Conservation (phyloP, 805 yeast genomes). For the Candida arabinofermentans region DNA sequence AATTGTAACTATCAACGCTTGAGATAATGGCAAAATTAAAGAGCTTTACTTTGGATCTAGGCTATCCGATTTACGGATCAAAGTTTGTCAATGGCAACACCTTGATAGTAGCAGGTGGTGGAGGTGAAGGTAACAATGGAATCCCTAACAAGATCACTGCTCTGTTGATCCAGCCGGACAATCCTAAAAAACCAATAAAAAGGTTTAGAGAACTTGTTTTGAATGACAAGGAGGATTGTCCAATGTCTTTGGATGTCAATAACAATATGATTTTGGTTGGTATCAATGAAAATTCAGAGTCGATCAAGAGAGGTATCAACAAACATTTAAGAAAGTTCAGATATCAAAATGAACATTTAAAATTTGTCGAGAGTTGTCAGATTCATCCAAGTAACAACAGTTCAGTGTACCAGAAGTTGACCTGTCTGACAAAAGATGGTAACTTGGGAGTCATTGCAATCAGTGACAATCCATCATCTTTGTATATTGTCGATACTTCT, state of each 20-base stretch:
- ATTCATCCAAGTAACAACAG: constrained; percentile 43
- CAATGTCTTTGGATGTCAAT: constrained; percentile 69
- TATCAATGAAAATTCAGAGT: constrained; percentile 63
- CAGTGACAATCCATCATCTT: constrained; percentile 57
- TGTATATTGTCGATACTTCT: constrained; percentile 54
- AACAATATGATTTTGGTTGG: constrained; percentile 61
- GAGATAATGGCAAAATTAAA: constrained; percentile 23
- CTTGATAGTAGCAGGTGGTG: constrained; percentile 84
- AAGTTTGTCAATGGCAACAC: constrained; percentile 59
- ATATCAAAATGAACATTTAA: constrained; percentile 57
- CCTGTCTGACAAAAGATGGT: constrained; percentile 56
- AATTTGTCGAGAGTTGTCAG: constrained; percentile 58
- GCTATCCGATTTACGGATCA: constrained; percentile 81
- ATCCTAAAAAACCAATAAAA: constrained; percentile 44
- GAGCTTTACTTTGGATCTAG: constrained; percentile 31
- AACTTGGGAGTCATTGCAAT: constrained; percentile 65
- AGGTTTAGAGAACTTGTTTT: constrained; percentile 54
- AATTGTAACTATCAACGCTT: too few relatives aligned
- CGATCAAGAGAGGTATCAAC: constrained; percentile 58
- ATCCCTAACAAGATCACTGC: constrained; percentile 80
- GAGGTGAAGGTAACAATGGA: constrained; percentile 91
- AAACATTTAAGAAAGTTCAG: constrained; percentile 66
- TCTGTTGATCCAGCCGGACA: constrained; percentile 51
- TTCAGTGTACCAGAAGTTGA: constrained; percentile 62
- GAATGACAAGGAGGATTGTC: constrained; percentile 73